Evolutionary conservation across 2,329 filamentous ascomycete species (phyloP).

Genomic region (Camillea tinctor): DNA sequence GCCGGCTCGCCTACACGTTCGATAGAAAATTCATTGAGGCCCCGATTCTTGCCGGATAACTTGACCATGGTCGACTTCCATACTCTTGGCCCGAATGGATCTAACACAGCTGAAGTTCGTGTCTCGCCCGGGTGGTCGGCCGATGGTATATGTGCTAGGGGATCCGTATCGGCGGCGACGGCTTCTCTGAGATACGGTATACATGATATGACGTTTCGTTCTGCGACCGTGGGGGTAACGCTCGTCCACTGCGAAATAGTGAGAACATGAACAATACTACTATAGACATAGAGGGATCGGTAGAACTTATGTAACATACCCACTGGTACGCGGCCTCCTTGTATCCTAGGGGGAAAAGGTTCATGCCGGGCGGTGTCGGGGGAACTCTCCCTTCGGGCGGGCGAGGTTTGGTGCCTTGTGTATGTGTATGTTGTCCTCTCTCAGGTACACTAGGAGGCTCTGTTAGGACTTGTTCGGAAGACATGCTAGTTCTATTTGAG

Average conservation of each 20-base stretch:
- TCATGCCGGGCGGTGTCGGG: conserved; percentile 33
- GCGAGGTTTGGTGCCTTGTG: conserved; percentile 41
- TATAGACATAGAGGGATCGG: conserved; percentile 3
- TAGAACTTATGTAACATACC: conserved; percentile 59
- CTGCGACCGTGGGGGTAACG: conserved; percentile 77
- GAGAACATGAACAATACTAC: conserved; percentile 13
- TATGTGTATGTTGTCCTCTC: conserved; percentile 44
- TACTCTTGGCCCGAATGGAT: conserved; percentile 80
- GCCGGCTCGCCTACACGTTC: conserved; percentile 76
- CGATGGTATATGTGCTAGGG: conserved; percentile 30
- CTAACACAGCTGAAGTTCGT: conserved; percentile 52
- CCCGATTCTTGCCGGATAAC: conserved; percentile 80
- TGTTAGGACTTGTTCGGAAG: conserved; percentile 31
- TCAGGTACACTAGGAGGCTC: conserved; percentile 13
- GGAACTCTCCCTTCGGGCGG: conserved; percentile 25
- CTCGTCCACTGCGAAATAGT: conserved; percentile 68
- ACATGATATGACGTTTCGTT: conserved; percentile 82
- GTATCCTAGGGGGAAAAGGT: conserved; percentile 82
- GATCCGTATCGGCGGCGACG: conserved; percentile 50
- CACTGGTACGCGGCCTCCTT: conserved; percentile 91
- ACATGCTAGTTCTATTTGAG: conserved; percentile 19
- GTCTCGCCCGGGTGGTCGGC: conserved; percentile 40
- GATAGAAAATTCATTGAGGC: conserved; percentile 89
- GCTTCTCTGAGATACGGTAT: conserved; percentile 80
- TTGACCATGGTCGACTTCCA: conserved; percentile 86